Evolutionary conservation across 1,139 yeast genomes (phyloP), one percentile per base, ranked within the genome.

Genomic region (Pneumocystis sp.): DNA sequence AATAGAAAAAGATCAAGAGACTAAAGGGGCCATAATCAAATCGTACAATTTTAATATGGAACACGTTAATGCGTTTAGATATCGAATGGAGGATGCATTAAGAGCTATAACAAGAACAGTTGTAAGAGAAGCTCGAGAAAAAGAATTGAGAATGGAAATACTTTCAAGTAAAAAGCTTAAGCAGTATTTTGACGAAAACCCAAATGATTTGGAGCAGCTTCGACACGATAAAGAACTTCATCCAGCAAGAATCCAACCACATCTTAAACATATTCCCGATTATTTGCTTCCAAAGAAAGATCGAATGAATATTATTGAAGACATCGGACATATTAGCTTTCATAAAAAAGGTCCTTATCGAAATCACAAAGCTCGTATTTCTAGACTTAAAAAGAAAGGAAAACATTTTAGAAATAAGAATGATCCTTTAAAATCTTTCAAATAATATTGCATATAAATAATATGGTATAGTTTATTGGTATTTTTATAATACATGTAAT

Each of bases 61-160:
- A 67, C 98, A 93, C 75, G 90, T 93, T 63, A 96, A 95, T 74
- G 95, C 95, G 19, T 95, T 95, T 81, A 83, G 98, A 72, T 95
- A 95, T 76, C 86, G 99, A 81, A 85, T 91, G 78, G 97, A 93
- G 73, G 98, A 93, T 77, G 97, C 96, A 0, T 93, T 93, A 77
- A 83, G 97, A 76, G 89, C 97, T 0, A 96, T 95, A 39, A 93
- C 98, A 0, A 85, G 84, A 68, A 85, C 88, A 7, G 88, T 96
- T 1, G 83, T 95, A 37, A 85, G 97, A 76, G 97, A 93, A 73
- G 97, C 98, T 0, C 83, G 98, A 72, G 83, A 91, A 66, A 87
- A 85, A 74, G 99, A 95, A 75, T 81, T 95, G 74, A 87, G 88
- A 74, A 83, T 86, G 72, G 98, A 95, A 75, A 80, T 95, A 74